These are phyloP conservation scores for Kappamyces sp. DNA, from an alignment of 192 early-diverging fungal genomes.

Conservation along the genomic window DNA sequence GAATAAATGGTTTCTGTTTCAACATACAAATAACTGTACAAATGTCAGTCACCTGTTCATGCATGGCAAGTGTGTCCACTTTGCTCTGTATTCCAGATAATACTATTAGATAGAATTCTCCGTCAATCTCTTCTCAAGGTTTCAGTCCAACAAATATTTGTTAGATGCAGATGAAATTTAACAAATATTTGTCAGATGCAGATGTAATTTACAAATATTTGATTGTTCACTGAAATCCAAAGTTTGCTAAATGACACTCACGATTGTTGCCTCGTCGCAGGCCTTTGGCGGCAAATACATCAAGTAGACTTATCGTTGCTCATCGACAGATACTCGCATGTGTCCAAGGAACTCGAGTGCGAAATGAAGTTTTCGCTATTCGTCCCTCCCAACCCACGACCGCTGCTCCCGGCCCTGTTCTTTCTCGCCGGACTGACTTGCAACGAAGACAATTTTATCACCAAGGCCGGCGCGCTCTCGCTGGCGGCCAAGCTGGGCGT, in stretches of 20 bases:
- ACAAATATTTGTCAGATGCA: too few relatives aligned
- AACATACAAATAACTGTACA: too few relatives aligned
- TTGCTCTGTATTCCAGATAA: too few relatives aligned
- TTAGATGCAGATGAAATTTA: too few relatives aligned
- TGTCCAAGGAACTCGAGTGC: constrained; percentile 52
- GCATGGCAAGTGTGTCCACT: too few relatives aligned
- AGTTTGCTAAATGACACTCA: too few relatives aligned
- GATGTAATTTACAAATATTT: constrained; percentile 1
- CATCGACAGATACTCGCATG: constrained; percentile 39
- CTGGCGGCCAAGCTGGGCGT: constrained; percentile 62
- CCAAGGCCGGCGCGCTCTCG: constrained; percentile 69
- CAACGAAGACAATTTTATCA: constrained; percentile 77
- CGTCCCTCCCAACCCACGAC: constrained; percentile 54
- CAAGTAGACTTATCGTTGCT: constrained; percentile 44
- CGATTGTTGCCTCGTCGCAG: constrained; percentile 54
- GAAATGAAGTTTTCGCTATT: constrained; percentile 77
- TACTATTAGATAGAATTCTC: too few relatives aligned
- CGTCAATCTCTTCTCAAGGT: too few relatives aligned
- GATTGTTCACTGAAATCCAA: constrained; percentile 13
- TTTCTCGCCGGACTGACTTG: constrained; percentile 73
- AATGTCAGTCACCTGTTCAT: too few relatives aligned
- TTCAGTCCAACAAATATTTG: too few relatives aligned
- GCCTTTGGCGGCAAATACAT: constrained; percentile 61
- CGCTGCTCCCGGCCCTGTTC: constrained; percentile 45
- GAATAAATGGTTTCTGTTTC: too few relatives aligned